Percentiles rank a stretch among this genome's conserved stretches.
Evolutionary conservation across 1,139 yeast genomes (phyloP).

Genomic region (Hemisphaericaspora xylanilytica): DNA sequence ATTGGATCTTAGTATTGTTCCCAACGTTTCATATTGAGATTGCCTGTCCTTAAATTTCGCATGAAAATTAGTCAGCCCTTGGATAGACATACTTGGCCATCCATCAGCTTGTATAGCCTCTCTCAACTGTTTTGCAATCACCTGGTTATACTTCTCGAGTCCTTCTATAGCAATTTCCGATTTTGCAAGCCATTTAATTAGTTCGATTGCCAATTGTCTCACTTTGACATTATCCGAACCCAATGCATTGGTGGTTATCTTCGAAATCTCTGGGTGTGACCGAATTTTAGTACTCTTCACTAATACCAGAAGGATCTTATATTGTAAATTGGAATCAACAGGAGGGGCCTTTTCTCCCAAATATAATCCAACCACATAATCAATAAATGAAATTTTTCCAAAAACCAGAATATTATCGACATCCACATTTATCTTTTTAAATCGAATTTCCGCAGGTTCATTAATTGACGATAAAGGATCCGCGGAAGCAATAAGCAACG

Average conservation of each 20-base stretch:
- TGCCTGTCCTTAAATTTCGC: conserved; percentile 47
- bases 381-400: conserved; percentile 29
- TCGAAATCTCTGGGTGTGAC: conserved; percentile 30
- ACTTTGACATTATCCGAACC: conserved; percentile 47
- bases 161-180: conserved; percentile 19
- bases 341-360: conserved; percentile 54
- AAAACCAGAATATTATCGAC: conserved; percentile 38
- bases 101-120: conserved; percentile 54
- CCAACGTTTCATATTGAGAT: conserved; percentile 74
- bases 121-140: conserved; percentile 51
- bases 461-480: conserved; percentile 57
- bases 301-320: conserved; percentile 52
- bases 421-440: conserved; percentile 52
- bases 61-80: conserved; percentile 24
- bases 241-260: conserved; percentile 56
- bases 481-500: conserved; percentile 61
- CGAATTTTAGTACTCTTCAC: conserved; percentile 55
- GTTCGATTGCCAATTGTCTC: conserved; percentile 54
- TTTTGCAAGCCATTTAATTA: conserved; percentile 55
- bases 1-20: conserved; percentile 56
- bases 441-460: conserved; percentile 48
- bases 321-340: conserved; percentile 55
- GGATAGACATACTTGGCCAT: conserved; percentile 50
- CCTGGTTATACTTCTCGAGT: conserved; percentile 29
- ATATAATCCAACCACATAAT: conserved; percentile 43